Base-by-base conservation (phyloP, 2,329 filamentous ascomycete species). In the Chaetomium sp. region DNA sequence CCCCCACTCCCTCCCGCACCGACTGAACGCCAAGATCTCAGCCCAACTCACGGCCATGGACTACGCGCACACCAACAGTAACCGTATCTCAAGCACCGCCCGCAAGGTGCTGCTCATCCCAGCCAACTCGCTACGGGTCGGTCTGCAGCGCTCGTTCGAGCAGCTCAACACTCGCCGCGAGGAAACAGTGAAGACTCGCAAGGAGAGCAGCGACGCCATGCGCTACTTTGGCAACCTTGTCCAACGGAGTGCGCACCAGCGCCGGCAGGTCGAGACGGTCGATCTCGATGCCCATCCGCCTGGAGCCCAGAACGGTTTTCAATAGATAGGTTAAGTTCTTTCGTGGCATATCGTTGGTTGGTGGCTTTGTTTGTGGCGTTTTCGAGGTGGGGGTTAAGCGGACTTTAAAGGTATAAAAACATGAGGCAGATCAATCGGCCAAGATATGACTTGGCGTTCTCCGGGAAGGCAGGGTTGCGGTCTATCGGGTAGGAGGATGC, bases 161-260 rank as follows among this genome's bases (percentile, higher is more conserved):
- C 85, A 94, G 64, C 82, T 97, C 9, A 85, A 83, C 58, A 74
- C 77, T 54, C 87, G 88, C 68, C 86, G 88, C 63, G 88, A 94
- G 63, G 88, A 96, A 68, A 94, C 90, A 7, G 78, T 82, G 67
- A 95, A 94, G 74, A 80, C 89, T 58, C 86, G 86, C 70, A 78
- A 76, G 37, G 92, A 97, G 73, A 94, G 89, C 67, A 87, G 95
- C 68, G 85, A 89, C 36, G 94, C 94, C 6, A 77, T 83, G 62
- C 95, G 92, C 71, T 97, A 95, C 74, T 99, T 99, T 70, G 76
- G 82, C 52, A 94, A 95, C 66, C 79, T 99, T 14, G 84, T 94
- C 52, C 80, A 87, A 58, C 79, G 85, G 63, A 84, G 79, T 58
- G 74, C 75, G 19, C 71, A 75, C 55, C 76, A 85, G 64, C 75